Base-by-base conservation (phyloP, 129 eudicot species). In the Centrapalus pauciflorus region DNA sequence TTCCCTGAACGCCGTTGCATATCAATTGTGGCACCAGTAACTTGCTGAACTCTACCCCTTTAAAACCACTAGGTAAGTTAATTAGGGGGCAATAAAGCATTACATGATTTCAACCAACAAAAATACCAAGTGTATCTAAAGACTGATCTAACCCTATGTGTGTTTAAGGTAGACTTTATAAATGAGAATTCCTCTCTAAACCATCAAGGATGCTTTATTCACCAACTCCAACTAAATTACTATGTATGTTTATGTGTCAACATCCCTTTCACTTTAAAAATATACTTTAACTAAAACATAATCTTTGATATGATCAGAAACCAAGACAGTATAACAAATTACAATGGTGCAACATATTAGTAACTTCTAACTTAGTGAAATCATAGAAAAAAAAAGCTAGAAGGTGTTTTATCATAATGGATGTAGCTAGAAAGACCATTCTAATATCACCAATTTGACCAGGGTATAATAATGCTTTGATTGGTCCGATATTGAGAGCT, bases 11-110 rank as follows among this genome's bases (percentile, higher is more conserved):
- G 93, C 55, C 86, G 79, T 79, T 86, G 97, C 77, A 50, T 77
- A 49, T 85, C 87, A 71, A 74, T 78, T 84, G 88, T 75, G 49
- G 82, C 75, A 64, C 90, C 89, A 33, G 87, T 84, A 59, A 86
- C 83, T 82, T 94, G 95, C 67, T 94, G 96, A 46, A 89, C 89
- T 75, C 93, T 86, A 81, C 78, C 85, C 87, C 90, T 82, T 74
- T 57, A 64, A 57, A 77, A 82, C 41, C 60, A 81, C 65, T 55
- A 78, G 16, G 57, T 50, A 71, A 72, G 81, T 75, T 62, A 67
- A 76, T 78, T 78, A 64, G 61, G 40, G 68, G 49, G 41, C 57
- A 16, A 67, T 11, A 40, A 56, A 59, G 51, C 17, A 35, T 63
- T 32, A 73, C 33, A 71, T 5, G 55, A 26, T 63, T 63, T 55